These are phyloP conservation scores for Xylaria intraflava DNA, from an alignment of 495 filamentous ascomycete genomes.

Conservation along the genomic window DNA sequence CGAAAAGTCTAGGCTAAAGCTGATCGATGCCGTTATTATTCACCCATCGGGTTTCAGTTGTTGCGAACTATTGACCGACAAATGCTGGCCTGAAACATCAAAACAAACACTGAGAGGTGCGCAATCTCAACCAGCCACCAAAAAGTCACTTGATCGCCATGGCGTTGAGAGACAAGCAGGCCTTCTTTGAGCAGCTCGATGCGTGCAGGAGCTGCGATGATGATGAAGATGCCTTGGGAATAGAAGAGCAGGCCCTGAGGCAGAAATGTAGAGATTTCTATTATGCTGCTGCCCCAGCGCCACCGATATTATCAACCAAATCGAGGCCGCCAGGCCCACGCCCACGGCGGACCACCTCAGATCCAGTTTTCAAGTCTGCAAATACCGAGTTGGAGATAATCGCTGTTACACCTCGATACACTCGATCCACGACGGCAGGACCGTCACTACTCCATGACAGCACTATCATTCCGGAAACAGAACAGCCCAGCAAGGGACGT, in stretches of 20 bases:
- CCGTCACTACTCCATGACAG: background rate
- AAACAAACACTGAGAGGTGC: background rate
- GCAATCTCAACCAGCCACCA: background rate
- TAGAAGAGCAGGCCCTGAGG: conserved; percentile 17
- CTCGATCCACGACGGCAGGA: background rate
- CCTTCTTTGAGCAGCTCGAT: conserved; percentile 22
- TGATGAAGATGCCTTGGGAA: conserved; percentile 12
- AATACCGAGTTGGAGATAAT: conserved; percentile 17
- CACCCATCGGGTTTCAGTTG: too few species aligned
- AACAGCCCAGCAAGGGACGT: conserved; percentile 10
- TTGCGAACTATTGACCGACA: too few species aligned
- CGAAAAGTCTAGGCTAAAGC: too few species aligned
- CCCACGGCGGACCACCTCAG: conserved; percentile 6
- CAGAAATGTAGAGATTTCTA: conserved; percentile 15
- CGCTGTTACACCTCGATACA: conserved; percentile 9
- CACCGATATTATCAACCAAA: background rate
- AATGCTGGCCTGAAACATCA: background rate
- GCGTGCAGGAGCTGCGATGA: conserved; percentile 10
- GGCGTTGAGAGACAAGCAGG: conserved; percentile 19
- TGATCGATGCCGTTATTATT: too few species aligned
- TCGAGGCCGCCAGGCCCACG: background rate
- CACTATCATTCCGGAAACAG: conserved; percentile 8
- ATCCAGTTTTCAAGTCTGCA: conserved; percentile 5
- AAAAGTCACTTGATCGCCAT: background rate
- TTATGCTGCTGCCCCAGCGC: background rate